Evolutionary conservation across 106 monocot species (phyloP), one percentile per base, ranked within the genome.

Genomic region (Platanthera zijinensis): DNA sequence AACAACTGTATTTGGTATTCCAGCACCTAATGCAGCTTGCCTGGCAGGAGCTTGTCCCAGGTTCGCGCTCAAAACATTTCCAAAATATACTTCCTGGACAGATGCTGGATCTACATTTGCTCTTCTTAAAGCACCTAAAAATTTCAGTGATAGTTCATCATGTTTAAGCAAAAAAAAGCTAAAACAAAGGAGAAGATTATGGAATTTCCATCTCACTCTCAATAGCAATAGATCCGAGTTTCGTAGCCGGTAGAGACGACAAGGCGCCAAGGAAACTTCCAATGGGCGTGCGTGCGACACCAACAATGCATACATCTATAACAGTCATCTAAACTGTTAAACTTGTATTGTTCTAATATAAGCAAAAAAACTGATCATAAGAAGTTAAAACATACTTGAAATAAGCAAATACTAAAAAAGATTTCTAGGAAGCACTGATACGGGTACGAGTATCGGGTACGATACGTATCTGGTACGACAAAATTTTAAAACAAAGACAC

Each of bases 11-110:
- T 86, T 88, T 50, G 99, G 99, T 75, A 99, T 90, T 68, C 99
- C 99, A 75, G 99, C 99, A 79, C 99, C 94, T 62, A 99, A 75
- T 28, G 99, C 94, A 92, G 99, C 94, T 75, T 99, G 99, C 57
- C 99, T 84, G 72, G 99, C 99, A 69, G 99, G 99, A 82, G 99
- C 99, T 69, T 99, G 99, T 3, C 99, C 99, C 84, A 99, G 76
- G 82, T 99, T 99, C 17, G 99, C 99, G 83, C 85, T 99, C 74
- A 99, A 80, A 72, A 99, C 99, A 85, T 99, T 99, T 22, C 99
- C 99, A 90, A 94, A 99, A 80, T 82, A 88, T 39, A 99, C 94
- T 74, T 99, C 99, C 78, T 99, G 92, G n/a, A 99, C 94, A 64
- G 90, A 88, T 71, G 85, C n/a, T 81, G 94, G 94, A 79, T 94